Conservation (phyloP, 306 rosid species). For the Cajanus cajan region DNA sequence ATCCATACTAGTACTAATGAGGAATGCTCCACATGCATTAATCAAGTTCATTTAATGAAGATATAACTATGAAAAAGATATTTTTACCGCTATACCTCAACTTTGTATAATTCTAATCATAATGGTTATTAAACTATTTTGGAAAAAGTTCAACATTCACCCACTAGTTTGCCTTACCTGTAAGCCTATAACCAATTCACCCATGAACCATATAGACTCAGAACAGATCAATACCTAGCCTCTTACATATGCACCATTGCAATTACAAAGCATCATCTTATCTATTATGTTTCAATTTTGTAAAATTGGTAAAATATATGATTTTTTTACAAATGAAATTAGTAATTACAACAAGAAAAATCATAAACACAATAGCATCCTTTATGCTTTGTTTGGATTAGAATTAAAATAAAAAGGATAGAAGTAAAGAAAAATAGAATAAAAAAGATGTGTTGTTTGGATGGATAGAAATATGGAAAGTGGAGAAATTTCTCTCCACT, state of each 20-base stretch:
- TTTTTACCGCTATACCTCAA: not conserved
- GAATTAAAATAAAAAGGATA: not conserved
- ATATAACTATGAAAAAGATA: not conserved
- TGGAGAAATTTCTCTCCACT: too few relatives aligned
- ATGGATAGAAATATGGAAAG: not conserved
- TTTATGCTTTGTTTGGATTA: not conserved
- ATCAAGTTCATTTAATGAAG: slow-evolving; percentile 5
- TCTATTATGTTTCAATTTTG: not conserved
- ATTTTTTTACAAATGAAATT: not conserved
- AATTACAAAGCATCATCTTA: not conserved
- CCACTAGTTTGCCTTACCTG: not conserved
- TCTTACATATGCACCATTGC: not conserved
- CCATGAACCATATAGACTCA: too few relatives aligned
- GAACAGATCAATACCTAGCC: not conserved
- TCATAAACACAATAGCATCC: not conserved
- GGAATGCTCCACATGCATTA: slow-evolving; percentile 5
- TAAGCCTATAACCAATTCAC: too few relatives aligned
- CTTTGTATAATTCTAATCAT: not conserved
- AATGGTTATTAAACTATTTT: not conserved
- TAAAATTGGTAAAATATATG: not conserved
- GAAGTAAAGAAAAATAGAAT: not conserved
- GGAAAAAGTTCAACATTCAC: not conserved
- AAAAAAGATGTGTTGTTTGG: not conserved
- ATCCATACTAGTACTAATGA: slow-evolving; percentile 12
- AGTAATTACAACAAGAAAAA: not conserved